These are phyloP conservation scores for Aspergillus thermomutatus DNA, from an alignment of 2,329 filamentous ascomycete species.

Conservation along the genomic window DNA sequence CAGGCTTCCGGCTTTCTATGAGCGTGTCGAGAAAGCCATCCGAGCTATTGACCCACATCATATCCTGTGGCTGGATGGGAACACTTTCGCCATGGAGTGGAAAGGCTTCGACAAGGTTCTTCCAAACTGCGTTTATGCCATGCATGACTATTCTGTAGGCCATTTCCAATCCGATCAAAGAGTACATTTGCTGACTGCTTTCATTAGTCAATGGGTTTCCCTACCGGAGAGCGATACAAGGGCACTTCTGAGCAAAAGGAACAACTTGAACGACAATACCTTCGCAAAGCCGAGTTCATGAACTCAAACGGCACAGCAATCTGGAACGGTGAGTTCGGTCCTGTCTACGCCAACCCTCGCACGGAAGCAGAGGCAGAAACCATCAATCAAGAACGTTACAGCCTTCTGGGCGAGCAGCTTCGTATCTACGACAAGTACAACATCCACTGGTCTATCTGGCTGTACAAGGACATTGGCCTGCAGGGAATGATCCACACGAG, in stretches of 20 bases:
- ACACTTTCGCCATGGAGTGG: constrained; percentile 47
- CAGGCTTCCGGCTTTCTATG: constrained; percentile 46
- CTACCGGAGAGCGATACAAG: constrained; percentile 38
- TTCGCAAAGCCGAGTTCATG: constrained; percentile 50
- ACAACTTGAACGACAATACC: constrained; percentile 41
- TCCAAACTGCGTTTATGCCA: constrained; percentile 46
- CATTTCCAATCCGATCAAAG: neutral
- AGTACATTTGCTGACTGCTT: neutral
- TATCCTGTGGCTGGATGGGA: constrained; percentile 46
- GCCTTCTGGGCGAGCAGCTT: constrained; percentile 48
- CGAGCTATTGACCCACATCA: constrained; percentile 45
- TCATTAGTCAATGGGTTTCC: constrained; percentile 40
- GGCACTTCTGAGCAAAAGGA: constrained; percentile 41
- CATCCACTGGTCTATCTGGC: constrained; percentile 59
- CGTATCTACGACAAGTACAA: constrained; percentile 51
- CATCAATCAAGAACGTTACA: constrained; percentile 45
- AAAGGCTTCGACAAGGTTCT: constrained; percentile 42
- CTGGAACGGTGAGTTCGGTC: constrained; percentile 55
- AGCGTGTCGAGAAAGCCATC: constrained; percentile 46
- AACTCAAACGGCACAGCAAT: constrained; percentile 39
- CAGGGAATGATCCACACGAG: constrained; percentile 55
- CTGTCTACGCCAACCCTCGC: constrained; percentile 36
- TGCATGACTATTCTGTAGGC: constrained; percentile 42
- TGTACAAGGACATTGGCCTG: constrained; percentile 57
- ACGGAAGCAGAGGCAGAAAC: constrained; percentile 31